Conservation (phyloP, 2,329 filamentous ascomycete species). For the Fusarium albosuccineum region DNA sequence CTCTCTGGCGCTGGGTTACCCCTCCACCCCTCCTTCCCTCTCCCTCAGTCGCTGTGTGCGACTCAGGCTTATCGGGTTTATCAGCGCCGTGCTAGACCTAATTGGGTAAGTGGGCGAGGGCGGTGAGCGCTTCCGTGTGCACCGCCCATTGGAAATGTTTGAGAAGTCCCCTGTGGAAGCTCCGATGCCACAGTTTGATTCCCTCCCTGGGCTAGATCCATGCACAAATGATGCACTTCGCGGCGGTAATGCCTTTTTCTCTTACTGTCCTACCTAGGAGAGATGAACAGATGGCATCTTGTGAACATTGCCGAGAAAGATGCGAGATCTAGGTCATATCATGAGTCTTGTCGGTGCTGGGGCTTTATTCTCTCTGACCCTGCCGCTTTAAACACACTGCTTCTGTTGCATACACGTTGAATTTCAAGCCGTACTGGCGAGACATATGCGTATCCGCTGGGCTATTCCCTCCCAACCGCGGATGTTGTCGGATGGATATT, state of each 20-base stretch:
- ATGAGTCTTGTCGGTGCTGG: not conserved
- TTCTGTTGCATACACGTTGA: not conserved
- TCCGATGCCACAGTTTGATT: slow-evolving; percentile 34
- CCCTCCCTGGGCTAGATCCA: slow-evolving; percentile 36
- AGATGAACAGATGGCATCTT: slow-evolving; percentile 14
- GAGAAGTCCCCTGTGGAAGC: slow-evolving; percentile 27
- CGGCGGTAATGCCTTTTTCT: slow-evolving; percentile 30
- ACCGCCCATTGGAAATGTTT: slow-evolving; percentile 25
- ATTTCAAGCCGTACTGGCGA: not conserved
- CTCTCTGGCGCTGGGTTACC: slow-evolving; percentile 32
- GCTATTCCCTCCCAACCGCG: slow-evolving; percentile 27
- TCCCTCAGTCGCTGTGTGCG: slow-evolving; percentile 33
- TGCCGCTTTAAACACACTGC: not conserved
- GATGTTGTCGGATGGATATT: slow-evolving; percentile 38
- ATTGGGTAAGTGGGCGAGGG: slow-evolving; percentile 38
- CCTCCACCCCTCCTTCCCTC: slow-evolving; percentile 46
- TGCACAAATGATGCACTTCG: slow-evolving; percentile 40
- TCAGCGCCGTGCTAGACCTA: slow-evolving; percentile 41
- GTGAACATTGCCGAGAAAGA: slow-evolving; percentile 3
- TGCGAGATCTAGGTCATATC: slow-evolving; percentile 14
- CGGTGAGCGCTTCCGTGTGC: slow-evolving; percentile 42
- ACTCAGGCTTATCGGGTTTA: slow-evolving; percentile 52
- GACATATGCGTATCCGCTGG: slow-evolving; percentile 12
- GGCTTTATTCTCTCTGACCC: not conserved
- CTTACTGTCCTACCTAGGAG: not conserved